Evolutionary conservation across 257 asterid species (phyloP).

Genomic region (Solanum habrochaites): DNA sequence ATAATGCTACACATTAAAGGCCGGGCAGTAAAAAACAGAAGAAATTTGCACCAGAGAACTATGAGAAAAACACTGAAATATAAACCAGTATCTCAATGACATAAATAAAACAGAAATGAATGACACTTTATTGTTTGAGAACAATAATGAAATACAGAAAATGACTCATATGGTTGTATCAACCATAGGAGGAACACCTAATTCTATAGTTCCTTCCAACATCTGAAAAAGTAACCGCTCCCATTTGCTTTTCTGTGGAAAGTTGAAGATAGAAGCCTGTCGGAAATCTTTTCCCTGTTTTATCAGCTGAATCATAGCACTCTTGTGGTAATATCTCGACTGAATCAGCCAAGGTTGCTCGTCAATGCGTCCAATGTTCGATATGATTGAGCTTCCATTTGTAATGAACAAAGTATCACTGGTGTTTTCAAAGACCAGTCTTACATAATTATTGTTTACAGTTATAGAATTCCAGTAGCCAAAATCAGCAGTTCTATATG

Average conservation of each 20-base stretch:
- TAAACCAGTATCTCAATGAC: neutral
- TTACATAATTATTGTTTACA: neutral
- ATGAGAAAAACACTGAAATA: neutral
- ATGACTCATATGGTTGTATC: neutral
- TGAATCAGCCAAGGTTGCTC: neutral
- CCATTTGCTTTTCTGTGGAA: neutral
- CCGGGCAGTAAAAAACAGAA: neutral
- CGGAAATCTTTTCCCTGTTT: neutral
- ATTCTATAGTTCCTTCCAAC: neutral
- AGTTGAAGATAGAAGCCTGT: too few relatives aligned
- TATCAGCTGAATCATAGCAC: neutral
- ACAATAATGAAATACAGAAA: neutral
- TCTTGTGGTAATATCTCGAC: neutral
- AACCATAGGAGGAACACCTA: neutral
- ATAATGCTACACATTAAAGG: neutral
- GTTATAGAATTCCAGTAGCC: neutral
- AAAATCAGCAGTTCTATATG: neutral
- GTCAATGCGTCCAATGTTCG: neutral
- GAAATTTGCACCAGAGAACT: neutral
- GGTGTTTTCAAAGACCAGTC: neutral
- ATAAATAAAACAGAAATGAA: neutral
- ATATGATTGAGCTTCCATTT: neutral
- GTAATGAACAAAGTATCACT: neutral
- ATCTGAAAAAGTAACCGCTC: neutral
- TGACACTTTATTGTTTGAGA: neutral